A percentile compares a stretch with the other conserved stretches of the same genome.
Evolutionary conservation across 2,329 filamentous ascomycete species (phyloP).

Genomic region (Penicillium sp.): DNA sequence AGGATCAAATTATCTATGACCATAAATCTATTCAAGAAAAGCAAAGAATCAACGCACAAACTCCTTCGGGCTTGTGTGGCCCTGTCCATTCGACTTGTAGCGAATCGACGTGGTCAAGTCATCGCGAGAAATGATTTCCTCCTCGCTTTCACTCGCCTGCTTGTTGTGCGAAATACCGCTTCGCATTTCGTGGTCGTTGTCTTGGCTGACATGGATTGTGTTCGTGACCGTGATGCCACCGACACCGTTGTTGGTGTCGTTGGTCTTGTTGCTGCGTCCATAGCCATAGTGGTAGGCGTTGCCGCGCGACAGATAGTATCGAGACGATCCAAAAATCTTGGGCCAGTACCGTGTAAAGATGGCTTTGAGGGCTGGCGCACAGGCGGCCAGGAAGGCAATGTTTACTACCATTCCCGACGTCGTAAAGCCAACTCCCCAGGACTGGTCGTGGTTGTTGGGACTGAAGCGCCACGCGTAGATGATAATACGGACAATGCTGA

Average conservation of each 20-base stretch:
- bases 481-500: neutral
- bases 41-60: neutral
- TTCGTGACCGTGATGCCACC: conserved; percentile 1
- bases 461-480: conserved; percentile 7
- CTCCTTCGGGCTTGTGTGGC: neutral
- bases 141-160: conserved; percentile 2
- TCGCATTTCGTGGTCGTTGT: neutral
- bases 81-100: neutral
- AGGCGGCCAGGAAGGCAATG: neutral
- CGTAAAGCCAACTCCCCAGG: conserved; percentile 1
- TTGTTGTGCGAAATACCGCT: neutral
- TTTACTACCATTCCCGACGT: conserved; percentile 3
- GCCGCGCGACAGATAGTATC: neutral
- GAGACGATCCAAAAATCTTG: neutral
- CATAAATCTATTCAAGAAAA: neutral
- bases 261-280: neutral
- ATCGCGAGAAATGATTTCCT: neutral
- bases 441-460: conserved; percentile 4
- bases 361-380: neutral
- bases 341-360: conserved; percentile 3
- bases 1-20: neutral
- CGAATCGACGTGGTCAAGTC: neutral
- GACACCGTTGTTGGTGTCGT: neutral
- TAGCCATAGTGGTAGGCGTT: neutral
- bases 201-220: neutral